These are phyloP conservation scores for Phlebiopsis gigantea DNA, from an alignment of 768 basidiomycete genomes.

Conservation along the genomic window DNA sequence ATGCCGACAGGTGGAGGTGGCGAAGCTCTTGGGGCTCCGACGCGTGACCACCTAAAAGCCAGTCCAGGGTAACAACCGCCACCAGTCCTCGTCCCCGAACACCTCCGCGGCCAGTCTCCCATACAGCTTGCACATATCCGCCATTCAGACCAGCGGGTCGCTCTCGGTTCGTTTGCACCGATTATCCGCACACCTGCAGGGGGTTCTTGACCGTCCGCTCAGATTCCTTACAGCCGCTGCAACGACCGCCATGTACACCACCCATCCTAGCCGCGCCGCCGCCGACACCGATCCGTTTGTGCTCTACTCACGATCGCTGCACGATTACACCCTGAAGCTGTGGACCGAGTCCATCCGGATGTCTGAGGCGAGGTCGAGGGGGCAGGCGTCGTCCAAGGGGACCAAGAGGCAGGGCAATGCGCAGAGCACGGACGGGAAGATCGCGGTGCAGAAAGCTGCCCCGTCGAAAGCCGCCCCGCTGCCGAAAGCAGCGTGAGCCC, in stretches of 20 bases:
- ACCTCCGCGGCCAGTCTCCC: background rate
- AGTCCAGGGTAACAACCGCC: background rate
- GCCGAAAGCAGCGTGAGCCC: background rate
- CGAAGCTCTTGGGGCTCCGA: constrained; percentile 4
- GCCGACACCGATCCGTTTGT: constrained; percentile 29
- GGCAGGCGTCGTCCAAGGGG: background rate
- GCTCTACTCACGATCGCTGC: constrained; percentile 58
- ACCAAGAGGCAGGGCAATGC: background rate
- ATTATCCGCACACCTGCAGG: background rate
- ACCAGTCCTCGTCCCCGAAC: background rate
- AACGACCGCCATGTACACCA: background rate
- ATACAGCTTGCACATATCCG: background rate
- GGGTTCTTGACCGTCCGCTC: background rate
- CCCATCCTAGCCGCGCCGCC: constrained; percentile 6
- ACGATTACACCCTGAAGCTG: constrained; percentile 60
- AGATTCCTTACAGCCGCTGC: background rate
- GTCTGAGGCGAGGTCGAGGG: constrained; percentile 41
- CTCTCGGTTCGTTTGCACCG: background rate
- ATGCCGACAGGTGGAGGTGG: constrained; percentile 6
- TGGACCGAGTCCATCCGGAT: constrained; percentile 63
- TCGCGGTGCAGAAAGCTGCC: background rate
- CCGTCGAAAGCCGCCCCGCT: too few relatives aligned
- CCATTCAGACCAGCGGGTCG: background rate
- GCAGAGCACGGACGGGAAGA: background rate
- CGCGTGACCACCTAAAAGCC: constrained; percentile 5